Evolutionary conservation across 345 rosid genomes (phyloP), one percentile per base, ranked within the genome.

Genomic region (Corymbia maculata): DNA sequence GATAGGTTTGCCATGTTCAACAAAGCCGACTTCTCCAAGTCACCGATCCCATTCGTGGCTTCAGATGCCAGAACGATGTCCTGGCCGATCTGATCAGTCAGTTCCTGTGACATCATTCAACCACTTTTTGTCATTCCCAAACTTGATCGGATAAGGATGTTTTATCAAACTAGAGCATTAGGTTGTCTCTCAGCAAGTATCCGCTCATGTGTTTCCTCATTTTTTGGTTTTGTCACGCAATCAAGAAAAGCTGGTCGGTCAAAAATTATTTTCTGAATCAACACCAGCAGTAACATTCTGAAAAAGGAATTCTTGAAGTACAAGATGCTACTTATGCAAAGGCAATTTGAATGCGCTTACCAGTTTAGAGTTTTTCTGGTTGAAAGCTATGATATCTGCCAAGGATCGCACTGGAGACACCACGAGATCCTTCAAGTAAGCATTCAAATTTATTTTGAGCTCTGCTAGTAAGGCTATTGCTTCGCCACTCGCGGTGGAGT

Each of bases 51-150:
- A 16, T 91, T 93, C 51, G 94, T 94, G 10, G 91, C 88, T 88
- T 94, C 90, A 9, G 97, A 93, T 52, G 89, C 90, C 79, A 92
- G 86, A 79, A 95, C 91, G 16, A 90, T 21, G 1, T 89, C 92
- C 89, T 95, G 97, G 19, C 92, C 95, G 86, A 93, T 94, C 88
- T 92, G 88, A 52, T 95, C 87, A 0, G 88, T 87, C 91, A 91
- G 91, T 85, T 95, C 97, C 99, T 93, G 94, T 86, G 28, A 88
- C 50, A 26, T 36, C 79, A 45, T 24, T 79, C 24, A 12, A 30
- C 49, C 82, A 75, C 47, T 5, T 9, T 21, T 3, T 19, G 82
- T 75, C 49, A 75, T 36, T 17, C 47, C 82, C 26, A 21, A 19
- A 22, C 24, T 21, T 4, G 9, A 13, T 42, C 44, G n/a, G 57